Evolutionary conservation across 306 rosid species (phyloP).

Genomic region (Quercus gilva): DNA sequence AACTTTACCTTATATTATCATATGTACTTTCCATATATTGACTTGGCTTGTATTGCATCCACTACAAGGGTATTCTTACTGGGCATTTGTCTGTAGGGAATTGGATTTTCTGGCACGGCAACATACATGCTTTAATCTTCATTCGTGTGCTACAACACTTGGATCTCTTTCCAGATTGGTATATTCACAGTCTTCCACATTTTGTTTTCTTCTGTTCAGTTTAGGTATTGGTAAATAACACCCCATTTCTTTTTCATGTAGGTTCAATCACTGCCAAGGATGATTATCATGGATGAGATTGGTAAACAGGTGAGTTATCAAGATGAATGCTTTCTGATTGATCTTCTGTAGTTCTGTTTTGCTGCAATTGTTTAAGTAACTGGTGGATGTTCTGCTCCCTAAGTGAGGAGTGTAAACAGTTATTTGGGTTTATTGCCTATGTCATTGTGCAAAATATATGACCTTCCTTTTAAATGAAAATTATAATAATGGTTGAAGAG

Average conservation of each 20-base stretch:
- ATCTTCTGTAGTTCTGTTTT: background rate
- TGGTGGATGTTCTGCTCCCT: background rate
- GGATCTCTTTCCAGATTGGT: constrained; percentile 98
- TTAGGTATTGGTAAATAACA: background rate
- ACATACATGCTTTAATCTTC: constrained; percentile 87
- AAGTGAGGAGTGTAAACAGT: background rate
- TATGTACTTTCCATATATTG: background rate
- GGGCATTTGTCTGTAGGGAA: constrained; percentile 59
- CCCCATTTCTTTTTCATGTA: constrained; percentile 31
- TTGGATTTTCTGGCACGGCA: constrained; percentile 79
- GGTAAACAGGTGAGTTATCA: constrained; percentile 77
- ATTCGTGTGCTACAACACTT: constrained; percentile 86
- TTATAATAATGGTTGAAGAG: background rate
- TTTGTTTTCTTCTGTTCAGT: background rate
- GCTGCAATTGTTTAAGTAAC: background rate
- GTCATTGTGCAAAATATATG: background rate
- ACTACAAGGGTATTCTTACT: constrained; percentile 21
- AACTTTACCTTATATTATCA: background rate
- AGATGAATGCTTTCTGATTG: background rate
- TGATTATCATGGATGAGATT: constrained; percentile 96
- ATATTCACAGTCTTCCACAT: constrained; percentile 18
- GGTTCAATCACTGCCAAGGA: constrained; percentile 97
- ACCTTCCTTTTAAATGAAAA: background rate
- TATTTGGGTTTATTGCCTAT: background rate
- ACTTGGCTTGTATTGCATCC: constrained; percentile 1